A percentile compares a stretch with the other conserved stretches of the same genome.
Conservation (phyloP, 148 eudicot genomes). For the Rhododendron griersonianum region DNA sequence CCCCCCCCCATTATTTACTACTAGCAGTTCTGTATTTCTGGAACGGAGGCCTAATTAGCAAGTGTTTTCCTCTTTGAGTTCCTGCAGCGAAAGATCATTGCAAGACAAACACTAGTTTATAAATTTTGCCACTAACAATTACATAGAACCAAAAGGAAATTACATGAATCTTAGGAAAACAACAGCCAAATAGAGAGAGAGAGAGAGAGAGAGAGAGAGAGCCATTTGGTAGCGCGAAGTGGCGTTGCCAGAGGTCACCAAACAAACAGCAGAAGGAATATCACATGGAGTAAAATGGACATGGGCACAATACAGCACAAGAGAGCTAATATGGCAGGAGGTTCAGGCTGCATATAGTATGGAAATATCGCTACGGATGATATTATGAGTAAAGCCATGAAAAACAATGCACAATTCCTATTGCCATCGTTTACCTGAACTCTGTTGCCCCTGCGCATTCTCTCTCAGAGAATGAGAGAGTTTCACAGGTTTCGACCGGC, state of each 20-base stretch:
- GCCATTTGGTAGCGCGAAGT: not conserved
- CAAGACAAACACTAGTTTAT: not conserved
- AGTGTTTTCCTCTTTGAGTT: not conserved
- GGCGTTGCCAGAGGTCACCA: conserved; percentile 9
- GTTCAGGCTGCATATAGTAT: conserved; percentile 24
- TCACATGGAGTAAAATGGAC: conserved; percentile 10
- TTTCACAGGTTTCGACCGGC: not conserved
- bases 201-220: not conserved
- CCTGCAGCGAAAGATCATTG: not conserved
- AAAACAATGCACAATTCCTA: conserved; percentile 11
- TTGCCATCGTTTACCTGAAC: not conserved
- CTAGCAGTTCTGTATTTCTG: not conserved
- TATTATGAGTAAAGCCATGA: conserved; percentile 19
- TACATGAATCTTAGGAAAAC: not conserved
- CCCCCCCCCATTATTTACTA: no score
- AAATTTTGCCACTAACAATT: not conserved
- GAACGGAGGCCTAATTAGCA: not conserved
- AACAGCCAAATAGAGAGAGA: not conserved
- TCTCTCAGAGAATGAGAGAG: not conserved
- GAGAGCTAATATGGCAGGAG: conserved; percentile 15
- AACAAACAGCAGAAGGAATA: conserved; percentile 13
- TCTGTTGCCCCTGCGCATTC: not conserved
- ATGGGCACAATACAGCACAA: conserved; percentile 18
- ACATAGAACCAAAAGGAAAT: not conserved
- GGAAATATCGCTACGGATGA: conserved; percentile 21